Conservation (phyloP, 192 early-diverging fungal species). For the Cetraspora pellucida region DNA sequence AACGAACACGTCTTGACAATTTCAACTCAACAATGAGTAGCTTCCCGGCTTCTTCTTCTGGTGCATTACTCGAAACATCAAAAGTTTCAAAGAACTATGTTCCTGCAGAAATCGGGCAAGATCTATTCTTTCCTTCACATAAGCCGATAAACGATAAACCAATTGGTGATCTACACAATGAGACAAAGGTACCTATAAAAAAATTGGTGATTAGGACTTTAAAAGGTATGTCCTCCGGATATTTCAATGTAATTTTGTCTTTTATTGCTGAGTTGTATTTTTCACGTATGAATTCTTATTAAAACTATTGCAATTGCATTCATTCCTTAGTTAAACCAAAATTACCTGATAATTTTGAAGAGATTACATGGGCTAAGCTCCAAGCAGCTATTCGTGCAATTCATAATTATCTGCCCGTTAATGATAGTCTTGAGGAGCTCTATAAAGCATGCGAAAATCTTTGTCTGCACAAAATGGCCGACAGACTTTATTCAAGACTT, state of each 20-base stretch:
- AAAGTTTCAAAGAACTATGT: constrained; percentile 5
- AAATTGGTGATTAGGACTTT: constrained; percentile 67
- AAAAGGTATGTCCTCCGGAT: constrained; percentile 48
- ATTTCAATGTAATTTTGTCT: neutral
- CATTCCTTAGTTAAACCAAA: constrained; percentile 47
- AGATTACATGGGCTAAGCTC: constrained; percentile 65
- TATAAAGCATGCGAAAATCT: constrained; percentile 84
- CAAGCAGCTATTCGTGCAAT: constrained; percentile 75
- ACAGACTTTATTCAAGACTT: constrained; percentile 62
- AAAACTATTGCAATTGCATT: neutral
- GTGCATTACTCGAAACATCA: neutral
- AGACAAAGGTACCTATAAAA: constrained; percentile 46
- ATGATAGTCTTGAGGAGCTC: constrained; percentile 79
- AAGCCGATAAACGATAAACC: neutral
- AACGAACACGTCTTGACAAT: too few relatives aligned
- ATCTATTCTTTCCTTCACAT: constrained; percentile 28
- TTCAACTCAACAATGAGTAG: too few relatives aligned
- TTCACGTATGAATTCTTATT: neutral
- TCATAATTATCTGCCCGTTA: constrained; percentile 59
- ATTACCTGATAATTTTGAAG: constrained; percentile 70
- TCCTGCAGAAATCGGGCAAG: neutral
- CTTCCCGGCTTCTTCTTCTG: too few relatives aligned
- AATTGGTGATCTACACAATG: neutral
- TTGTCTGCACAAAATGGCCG: constrained; percentile 73
- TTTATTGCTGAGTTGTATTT: constrained; percentile 4